These are phyloP conservation scores for Moniliophthora roreri DNA, from an alignment of 1,284 basidiomycete genomes.

Conservation along the genomic window DNA sequence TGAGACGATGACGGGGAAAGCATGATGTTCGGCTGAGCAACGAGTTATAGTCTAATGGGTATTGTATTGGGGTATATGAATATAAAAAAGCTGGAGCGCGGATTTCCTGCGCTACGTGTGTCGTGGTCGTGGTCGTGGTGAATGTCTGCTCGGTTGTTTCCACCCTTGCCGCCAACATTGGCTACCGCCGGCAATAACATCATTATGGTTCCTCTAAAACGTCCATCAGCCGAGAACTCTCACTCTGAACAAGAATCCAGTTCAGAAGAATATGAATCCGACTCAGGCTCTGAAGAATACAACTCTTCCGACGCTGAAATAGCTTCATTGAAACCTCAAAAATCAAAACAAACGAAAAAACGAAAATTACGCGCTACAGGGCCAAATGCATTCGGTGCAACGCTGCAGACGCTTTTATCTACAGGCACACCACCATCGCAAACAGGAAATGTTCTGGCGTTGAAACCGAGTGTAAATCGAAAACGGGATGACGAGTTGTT, in stretches of 20 bases:
- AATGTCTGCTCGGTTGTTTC: neutral
- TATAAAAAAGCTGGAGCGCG: no score
- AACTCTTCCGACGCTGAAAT: slow-evolving; percentile 51
- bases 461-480: slow-evolving; percentile 70
- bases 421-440: slow-evolving; percentile 59
- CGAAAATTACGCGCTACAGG: slow-evolving; percentile 78
- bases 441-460: slow-evolving; percentile 59
- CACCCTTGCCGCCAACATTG: neutral
- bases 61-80: neutral
- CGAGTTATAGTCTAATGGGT: neutral
- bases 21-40: neutral
- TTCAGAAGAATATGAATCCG: slow-evolving; percentile 25
- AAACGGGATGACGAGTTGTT: slow-evolving; percentile 73
- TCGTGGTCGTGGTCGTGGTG: neutral
- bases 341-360: slow-evolving; percentile 77
- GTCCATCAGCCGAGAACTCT: slow-evolving; percentile 26
- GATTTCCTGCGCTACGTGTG: no score
- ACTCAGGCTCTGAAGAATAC: slow-evolving; percentile 29
- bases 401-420: slow-evolving; percentile 65
- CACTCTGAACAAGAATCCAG: slow-evolving; percentile 26
- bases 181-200: slow-evolving; percentile 5
- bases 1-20: slow-evolving; percentile 19
- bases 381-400: slow-evolving; percentile 69
- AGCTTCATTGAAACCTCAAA: slow-evolving; percentile 46
- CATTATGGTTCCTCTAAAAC: slow-evolving; percentile 43